A percentile compares a stretch with the other conserved stretches of the same genome.
phyloP scores from a whole-genome alignment of 306 rosid genomes.

The Erythrophleum fordii region DNA sequence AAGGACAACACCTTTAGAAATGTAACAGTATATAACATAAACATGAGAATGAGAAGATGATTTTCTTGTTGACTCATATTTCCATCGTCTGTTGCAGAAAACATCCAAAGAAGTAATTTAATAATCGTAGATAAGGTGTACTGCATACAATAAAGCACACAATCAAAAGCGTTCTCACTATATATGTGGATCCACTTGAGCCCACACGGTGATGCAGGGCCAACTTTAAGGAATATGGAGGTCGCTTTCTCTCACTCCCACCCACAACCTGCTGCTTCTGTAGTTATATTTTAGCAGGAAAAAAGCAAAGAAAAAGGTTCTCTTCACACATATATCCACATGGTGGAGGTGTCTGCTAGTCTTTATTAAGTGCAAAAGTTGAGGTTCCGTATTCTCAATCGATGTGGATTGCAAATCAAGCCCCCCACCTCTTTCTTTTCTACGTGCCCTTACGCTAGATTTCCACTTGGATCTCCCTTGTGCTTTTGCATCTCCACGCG shows the following conservation, averaged over 20 bases:
- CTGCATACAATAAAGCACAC: no score
- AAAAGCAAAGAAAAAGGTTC: slow-evolving; percentile 9
- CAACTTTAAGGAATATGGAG: slow-evolving; percentile 38
- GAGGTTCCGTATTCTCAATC: not conserved
- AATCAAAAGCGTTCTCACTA: no score
- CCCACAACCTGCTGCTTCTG: not conserved
- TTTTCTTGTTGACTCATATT: not conserved
- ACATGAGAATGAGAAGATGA: not conserved
- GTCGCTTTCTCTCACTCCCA: slow-evolving; percentile 33
- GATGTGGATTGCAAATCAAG: slow-evolving; percentile 46
- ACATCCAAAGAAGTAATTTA: not conserved
- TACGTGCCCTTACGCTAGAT: slow-evolving; percentile 45
- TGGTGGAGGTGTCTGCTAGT: not conserved
- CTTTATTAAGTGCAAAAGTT: slow-evolving; percentile 18
- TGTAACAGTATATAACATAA: not conserved
- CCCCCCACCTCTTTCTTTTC: not conserved
- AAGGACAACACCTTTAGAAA: not conserved
- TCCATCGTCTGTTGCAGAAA: not conserved
- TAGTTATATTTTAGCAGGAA: no score
- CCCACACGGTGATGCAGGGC: no score
- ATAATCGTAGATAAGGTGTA: no score
- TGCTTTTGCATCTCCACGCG: slow-evolving; percentile 27
- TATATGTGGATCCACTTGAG: no score
- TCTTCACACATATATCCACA: not conserved
- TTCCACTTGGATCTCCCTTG: slow-evolving; percentile 37